These are phyloP conservation scores for Eimeria necatrix DNA, from an alignment of 169 alveolate genomes.

Conservation along the genomic window DNA sequence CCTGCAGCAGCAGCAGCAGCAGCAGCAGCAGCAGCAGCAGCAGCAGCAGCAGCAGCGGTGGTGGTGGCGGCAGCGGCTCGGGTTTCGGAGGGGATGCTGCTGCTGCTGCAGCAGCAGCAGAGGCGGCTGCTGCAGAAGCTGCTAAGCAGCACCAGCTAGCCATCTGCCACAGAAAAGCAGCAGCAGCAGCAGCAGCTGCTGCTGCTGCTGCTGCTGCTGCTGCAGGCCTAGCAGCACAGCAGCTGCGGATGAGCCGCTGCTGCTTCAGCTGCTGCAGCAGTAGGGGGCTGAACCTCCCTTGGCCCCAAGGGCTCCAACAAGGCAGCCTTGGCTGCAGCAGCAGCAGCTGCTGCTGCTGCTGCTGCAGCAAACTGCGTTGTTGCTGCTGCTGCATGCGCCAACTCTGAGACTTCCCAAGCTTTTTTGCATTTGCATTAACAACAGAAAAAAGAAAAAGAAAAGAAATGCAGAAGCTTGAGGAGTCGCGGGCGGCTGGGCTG, in stretches of 20 bases:
- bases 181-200: neutral
- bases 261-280: neutral
- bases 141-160: neutral
- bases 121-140: neutral
- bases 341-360: conserved; percentile 1
- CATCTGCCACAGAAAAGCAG: neutral
- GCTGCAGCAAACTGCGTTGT: neutral
- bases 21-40: neutral
- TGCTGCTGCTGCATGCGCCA: neutral
- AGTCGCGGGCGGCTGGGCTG: conserved; percentile 19
- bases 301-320: neutral
- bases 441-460: neutral
- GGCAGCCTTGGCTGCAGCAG: neutral
- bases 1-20: conserved; percentile 36
- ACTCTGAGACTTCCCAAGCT: neutral
- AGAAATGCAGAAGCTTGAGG: neutral
- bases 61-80: neutral
- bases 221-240: neutral
- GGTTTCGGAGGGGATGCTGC: neutral
- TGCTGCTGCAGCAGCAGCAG: neutral
- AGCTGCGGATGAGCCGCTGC: too few species aligned
- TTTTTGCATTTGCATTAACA: neutral
- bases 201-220: conserved; percentile 1
- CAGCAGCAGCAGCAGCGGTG: neutral
- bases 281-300: neutral